These are phyloP conservation scores for Trametes sp. DNA, from an alignment of 1,284 basidiomycete species.

Conservation along the genomic window DNA sequence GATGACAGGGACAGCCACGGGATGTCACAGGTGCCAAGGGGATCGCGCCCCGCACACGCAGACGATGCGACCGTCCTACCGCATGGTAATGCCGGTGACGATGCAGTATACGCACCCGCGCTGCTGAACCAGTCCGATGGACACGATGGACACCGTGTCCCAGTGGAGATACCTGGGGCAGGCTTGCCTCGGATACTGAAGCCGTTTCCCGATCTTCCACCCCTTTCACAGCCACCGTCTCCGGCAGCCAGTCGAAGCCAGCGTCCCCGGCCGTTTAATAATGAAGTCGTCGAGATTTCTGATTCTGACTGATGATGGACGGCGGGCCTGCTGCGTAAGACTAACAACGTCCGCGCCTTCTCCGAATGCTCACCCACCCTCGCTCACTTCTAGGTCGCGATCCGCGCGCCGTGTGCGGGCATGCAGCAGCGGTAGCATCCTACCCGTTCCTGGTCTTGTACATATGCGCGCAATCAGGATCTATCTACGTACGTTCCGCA, in stretches of 20 bases:
- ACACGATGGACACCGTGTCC: no score
- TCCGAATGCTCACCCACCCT: background rate
- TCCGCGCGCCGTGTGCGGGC: background rate
- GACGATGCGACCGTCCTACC: background rate
- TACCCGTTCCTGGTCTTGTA: background rate
- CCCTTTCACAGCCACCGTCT: slow-evolving; percentile 28
- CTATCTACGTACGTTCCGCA: slow-evolving; percentile 2
- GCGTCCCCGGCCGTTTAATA: background rate
- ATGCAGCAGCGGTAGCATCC: background rate
- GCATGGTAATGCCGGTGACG: background rate
- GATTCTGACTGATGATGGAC: slow-evolving; percentile 32
- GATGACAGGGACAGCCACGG: slow-evolving; percentile 10
- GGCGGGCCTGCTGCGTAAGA: slow-evolving; percentile 10
- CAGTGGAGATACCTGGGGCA: background rate
- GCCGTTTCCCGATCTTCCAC: slow-evolving; percentile 27
- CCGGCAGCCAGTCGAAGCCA: slow-evolving; percentile 5
- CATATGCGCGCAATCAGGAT: background rate
- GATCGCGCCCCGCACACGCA: background rate
- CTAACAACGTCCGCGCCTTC: slow-evolving; percentile 2
- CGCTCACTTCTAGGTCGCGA: slow-evolving; percentile 10
- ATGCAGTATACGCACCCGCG: no score
- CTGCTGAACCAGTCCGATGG: no score
- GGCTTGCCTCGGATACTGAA: slow-evolving; percentile 4
- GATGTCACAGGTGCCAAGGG: background rate
- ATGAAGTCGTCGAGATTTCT: slow-evolving; percentile 33